Evolutionary conservation across 2,329 filamentous ascomycete species (phyloP).

Genomic region (Fusarium sp.): DNA sequence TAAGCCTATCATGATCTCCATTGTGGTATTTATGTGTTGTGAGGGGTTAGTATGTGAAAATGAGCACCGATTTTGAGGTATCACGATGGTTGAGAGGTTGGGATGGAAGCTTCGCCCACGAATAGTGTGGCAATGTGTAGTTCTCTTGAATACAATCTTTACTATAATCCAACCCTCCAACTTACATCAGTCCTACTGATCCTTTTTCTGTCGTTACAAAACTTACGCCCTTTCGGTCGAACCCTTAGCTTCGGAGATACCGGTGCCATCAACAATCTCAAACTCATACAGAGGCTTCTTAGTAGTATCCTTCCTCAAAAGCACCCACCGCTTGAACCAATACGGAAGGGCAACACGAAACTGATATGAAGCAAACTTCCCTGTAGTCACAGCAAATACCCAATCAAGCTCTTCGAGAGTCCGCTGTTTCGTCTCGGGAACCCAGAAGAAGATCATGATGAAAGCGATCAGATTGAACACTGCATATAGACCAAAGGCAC

Average conservation of each 20-base stretch:
- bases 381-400: slow-evolving; percentile 53
- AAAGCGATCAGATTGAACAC: slow-evolving; percentile 71
- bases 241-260: not conserved
- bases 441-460: slow-evolving; percentile 72
- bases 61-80: not conserved
- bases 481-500: slow-evolving; percentile 71
- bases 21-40: not conserved
- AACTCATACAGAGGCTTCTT: slow-evolving; percentile 50
- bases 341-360: slow-evolving; percentile 51
- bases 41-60: too few relatives aligned
- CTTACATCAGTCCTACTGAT: too few relatives aligned
- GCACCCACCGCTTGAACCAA: slow-evolving; percentile 48
- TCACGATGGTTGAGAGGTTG: not conserved
- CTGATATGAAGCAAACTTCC: slow-evolving; percentile 51
- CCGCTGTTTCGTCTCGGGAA: slow-evolving; percentile 65
- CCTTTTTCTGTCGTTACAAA: not conserved
- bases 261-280: not conserved
- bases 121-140: not conserved
- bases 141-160: not conserved
- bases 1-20: not conserved
- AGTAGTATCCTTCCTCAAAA: slow-evolving; percentile 44
- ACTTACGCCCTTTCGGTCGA: not conserved
- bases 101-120: not conserved
- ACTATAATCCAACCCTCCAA: not conserved
- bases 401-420: slow-evolving; percentile 57